Evolutionary conservation across 2,329 filamentous ascomycete genomes (phyloP).

Genomic region (Pseudocercospora musae): DNA sequence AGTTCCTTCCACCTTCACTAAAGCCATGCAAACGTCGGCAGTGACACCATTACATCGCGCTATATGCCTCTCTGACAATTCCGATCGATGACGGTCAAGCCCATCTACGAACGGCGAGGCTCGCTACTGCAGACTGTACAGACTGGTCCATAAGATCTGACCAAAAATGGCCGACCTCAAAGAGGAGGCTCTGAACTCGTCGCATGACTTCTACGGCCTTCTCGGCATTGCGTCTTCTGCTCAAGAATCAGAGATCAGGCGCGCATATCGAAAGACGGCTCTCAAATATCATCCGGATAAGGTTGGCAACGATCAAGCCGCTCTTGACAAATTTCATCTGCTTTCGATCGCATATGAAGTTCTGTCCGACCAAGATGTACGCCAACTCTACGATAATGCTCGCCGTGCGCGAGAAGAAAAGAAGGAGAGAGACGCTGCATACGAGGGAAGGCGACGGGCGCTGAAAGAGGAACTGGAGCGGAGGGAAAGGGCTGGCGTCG

Average conservation of each 20-base stretch:
- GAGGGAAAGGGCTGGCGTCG: constrained; percentile 55
- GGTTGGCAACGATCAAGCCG: constrained; percentile 58
- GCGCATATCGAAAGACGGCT: constrained; percentile 79
- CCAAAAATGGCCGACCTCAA: constrained; percentile 36
- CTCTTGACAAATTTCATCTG: constrained; percentile 78
- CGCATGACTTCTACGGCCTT: constrained; percentile 71
- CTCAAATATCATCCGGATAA: constrained; percentile 96
- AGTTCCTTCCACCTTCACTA: neutral
- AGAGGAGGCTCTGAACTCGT: constrained; percentile 40
- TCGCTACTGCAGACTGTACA: neutral
- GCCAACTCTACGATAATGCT: constrained; percentile 73
- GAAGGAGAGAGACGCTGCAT: constrained; percentile 66
- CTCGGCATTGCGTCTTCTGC: constrained; percentile 65
- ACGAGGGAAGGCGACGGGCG: constrained; percentile 68
- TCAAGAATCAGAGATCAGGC: constrained; percentile 69
- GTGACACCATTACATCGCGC: neutral
- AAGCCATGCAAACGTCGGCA: neutral
- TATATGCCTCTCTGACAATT: neutral
- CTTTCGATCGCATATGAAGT: constrained; percentile 85
- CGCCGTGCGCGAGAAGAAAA: constrained; percentile 68
- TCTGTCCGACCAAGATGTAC: constrained; percentile 66
- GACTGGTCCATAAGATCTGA: too few relatives aligned
- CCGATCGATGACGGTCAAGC: too few relatives aligned
- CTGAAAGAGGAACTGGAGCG: constrained; percentile 86
- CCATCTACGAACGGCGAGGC: too few relatives aligned